Evolutionary conservation across 495 filamentous ascomycete genomes (phyloP), one percentile per base, ranked within the genome.

Genomic region (Tirmania nivea): DNA sequence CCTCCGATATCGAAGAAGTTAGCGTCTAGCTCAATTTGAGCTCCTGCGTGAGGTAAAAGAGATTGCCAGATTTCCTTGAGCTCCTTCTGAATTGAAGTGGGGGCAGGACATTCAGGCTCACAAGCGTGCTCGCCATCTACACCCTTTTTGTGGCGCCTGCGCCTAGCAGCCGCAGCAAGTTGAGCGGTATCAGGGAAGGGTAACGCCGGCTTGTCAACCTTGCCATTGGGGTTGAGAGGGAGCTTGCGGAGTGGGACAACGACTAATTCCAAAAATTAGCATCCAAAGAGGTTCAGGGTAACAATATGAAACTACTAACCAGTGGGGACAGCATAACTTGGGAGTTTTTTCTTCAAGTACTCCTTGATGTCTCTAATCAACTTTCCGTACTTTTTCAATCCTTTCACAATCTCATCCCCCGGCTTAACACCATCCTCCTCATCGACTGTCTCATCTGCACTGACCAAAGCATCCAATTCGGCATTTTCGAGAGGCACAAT

Each of bases 141-240:
- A 16, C 60, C 57, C 2, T 50, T 50, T 11, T 50, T 50, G 19
- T 47, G 42, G 21, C 31, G 55, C 12, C 54, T 39, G 14, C 54
- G 34, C 7, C 53, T 51, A 10, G 51, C 36, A 5, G 68, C 74
- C 20, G 73, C 70, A 8, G 67, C 61, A 10, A 76, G 65, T 55
- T 86, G 78, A 3, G 74, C 74, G 10, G 78, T 79, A 64, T 89
- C 84, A 0, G 90, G 90, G 76, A 93, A 95, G 0, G 90, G 90
- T 45, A 97, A 73, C 1, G 79, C 81, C 7, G 86, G 86, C 67
- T 81, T 86, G 63, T 97, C 90, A 48, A 93, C 78, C 70, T 94
- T 96, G 56, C 87, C 88, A 59, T 95, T 95, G 12, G 89, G 89
- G 67, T 94, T 95, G 31, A 96, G 70, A 0, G 89, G 89, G 52